Base-by-base conservation (phyloP, 768 basidiomycete species). In the Cystofilobasidium macerans region DNA sequence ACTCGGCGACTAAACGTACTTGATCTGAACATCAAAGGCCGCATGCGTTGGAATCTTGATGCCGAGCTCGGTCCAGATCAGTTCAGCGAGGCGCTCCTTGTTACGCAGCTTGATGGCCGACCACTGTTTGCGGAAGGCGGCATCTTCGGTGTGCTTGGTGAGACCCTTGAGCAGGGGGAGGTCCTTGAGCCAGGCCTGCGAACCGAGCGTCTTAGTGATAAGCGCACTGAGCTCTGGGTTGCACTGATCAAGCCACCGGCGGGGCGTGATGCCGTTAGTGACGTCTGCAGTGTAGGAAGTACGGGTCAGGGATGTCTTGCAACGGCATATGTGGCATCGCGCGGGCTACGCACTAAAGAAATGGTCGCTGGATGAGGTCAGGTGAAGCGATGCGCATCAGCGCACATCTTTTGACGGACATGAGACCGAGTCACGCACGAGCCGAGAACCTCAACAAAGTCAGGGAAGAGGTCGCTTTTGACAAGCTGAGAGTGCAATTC, bases 391-490 rank as follows among this genome's bases (percentile, higher is more conserved):
- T n/a, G n/a, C 57, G 43, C 30, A 65, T 59, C 76, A 87, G 89
- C 36, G n/a, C n/a, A n/a, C n/a, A n/a, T n/a, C n/a, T n/a, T n/a
- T 95, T 91, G 56, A 95, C 93, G 73, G 94, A 94, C 78, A 95
- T 92, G 13, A 18, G 47, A 70, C 64, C 58, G 5, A 5, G 9
- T 26, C 58, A 28, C 33, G 5, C 53, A 33, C 26, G 33, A 33
- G 42, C 26, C 43, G 20, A 53, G 40, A 40, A 62, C 38, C 1
- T 30, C 35, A 13, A 36, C 35, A n/a, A 33, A 53, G 43, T 62
- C 48, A 33, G 72, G 73, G 76, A 78, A 78, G 70, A 80, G 73
- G 36, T 76, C 74, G 26, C 85, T 85, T 76, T 80, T 81, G 61
- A 98, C 87, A 51, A 98, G 83, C 62, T 90, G 86, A 67, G 86